phyloP scores from a whole-genome alignment of 2,329 filamentous ascomycete genomes.

The Diaporthe sp. region DNA sequence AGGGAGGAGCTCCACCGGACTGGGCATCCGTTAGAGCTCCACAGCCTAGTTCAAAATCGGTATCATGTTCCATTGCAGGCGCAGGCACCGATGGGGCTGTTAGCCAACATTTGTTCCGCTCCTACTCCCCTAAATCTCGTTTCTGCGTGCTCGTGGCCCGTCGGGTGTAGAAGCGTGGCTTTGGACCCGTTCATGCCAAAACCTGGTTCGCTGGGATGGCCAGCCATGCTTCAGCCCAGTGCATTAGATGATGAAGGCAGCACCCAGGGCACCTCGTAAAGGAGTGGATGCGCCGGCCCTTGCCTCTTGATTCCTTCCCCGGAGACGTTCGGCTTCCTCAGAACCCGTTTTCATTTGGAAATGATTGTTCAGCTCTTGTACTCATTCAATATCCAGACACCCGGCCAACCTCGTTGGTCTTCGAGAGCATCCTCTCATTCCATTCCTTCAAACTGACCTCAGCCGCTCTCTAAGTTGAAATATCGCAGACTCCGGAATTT shows the following conservation, averaged over 20 bases:
- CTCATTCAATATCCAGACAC: too few relatives aligned
- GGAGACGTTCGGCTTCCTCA: neutral
- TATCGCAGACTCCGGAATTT: neutral
- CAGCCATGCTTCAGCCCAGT: neutral
- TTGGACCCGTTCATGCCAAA: conserved; percentile 5
- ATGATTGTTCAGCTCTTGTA: too few relatives aligned
- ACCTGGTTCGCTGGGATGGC: neutral
- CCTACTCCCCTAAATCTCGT: conserved; percentile 26
- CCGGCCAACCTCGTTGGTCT: neutral
- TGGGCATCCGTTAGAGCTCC: conserved; percentile 6
- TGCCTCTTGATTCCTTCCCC: neutral
- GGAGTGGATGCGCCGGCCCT: neutral
- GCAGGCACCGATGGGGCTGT: conserved; percentile 3
- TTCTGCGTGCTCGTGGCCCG: conserved; percentile 10
- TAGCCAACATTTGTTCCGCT: neutral
- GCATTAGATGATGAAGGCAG: neutral
- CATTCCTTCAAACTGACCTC: conserved; percentile 9
- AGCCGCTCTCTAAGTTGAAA: neutral
- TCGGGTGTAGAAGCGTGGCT: neutral
- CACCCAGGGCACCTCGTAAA: neutral
- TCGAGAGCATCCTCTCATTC: neutral
- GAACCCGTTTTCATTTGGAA: neutral
- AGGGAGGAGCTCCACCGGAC: neutral
- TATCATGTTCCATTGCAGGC: conserved; percentile 23
- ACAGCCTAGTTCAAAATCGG: neutral